These are phyloP conservation scores for Trametes sanguinea DNA, from an alignment of 768 basidiomycete genomes.

Conservation along the genomic window DNA sequence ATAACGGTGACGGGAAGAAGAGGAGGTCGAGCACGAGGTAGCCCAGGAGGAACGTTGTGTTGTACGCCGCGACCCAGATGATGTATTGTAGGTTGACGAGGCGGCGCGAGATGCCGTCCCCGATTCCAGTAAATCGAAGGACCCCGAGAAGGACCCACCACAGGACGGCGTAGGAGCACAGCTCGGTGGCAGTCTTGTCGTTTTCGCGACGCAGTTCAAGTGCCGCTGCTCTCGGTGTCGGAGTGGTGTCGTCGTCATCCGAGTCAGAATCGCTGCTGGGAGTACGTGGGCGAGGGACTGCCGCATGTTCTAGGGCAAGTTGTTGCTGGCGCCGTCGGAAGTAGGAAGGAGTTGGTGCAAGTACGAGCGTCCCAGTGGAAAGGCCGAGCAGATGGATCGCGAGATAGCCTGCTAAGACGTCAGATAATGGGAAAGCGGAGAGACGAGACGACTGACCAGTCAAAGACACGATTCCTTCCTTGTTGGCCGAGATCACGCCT, in stretches of 20 bases:
- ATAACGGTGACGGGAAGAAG: slow-evolving; percentile 55
- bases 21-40: slow-evolving; percentile 77
- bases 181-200: slow-evolving; percentile 75
- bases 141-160: slow-evolving; percentile 72
- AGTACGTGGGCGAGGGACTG: slow-evolving; percentile 2
- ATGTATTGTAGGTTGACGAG: slow-evolving; percentile 86
- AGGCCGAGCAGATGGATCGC: slow-evolving; percentile 87
- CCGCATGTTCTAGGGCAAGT: slow-evolving; percentile 12
- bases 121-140: slow-evolving; percentile 35
- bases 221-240: slow-evolving; percentile 1
- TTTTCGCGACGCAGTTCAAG: slow-evolving; percentile 50
- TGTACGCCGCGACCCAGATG: slow-evolving; percentile 87
- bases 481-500: slow-evolving; percentile 75
- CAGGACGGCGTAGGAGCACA: slow-evolving; percentile 72
- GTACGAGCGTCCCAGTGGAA: slow-evolving; percentile 74
- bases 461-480: slow-evolving; percentile 87
- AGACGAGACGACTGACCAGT: slow-evolving; percentile 47
- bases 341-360: slow-evolving; percentile 76
- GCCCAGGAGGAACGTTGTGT: slow-evolving; percentile 78
- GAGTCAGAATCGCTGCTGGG: slow-evolving; percentile 26
- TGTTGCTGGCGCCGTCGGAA: slow-evolving; percentile 57
- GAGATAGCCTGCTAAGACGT: slow-evolving; percentile 66
- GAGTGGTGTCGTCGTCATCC: slow-evolving; percentile 10
- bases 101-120: slow-evolving; percentile 55
- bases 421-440: not conserved